Base-by-base conservation (phyloP, 257 asterid genomes). In the Paraleonurus japonicus region DNA sequence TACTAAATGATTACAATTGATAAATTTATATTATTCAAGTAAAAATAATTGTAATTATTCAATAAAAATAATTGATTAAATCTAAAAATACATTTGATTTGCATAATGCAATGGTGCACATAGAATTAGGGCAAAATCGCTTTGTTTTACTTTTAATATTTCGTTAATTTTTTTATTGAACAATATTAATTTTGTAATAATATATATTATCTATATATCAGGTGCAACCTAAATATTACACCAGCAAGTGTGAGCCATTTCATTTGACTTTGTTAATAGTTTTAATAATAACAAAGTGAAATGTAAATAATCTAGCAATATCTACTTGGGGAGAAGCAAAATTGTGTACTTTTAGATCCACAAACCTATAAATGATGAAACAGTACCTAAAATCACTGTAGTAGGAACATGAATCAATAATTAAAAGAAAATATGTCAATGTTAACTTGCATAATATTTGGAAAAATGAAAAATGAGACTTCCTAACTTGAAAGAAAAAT, bases 281-380 rank as follows among this genome's bases (percentile, higher is more conserved):
- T 57, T 50, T 47, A 41, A 28, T 32, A 24, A 41, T 24, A 20
- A 28, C 11, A 2, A 57, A 23, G 39, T 51, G 57, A 51, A 27
- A 43, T 27, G 16, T 50, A 53, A 61, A 53, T 2, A 27, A 68
- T 78, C 62, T 19, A 37, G 27, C 65, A 62, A 64, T 63, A 69
- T 78, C 69, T 55, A 73, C 63, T 61, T 74, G 23, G 70, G 63
- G 65, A 23, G 28, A 69, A 61, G 64, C 62, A 61, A 75, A 61
- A 66, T 11, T 16, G 39, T 45, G 50, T 47, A 59, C 53, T n/a
- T 73, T 72, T 72, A 73, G 74, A 65, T 70, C 65, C 50, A 37
- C 47, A 69, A 57, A 55, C 68, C 78, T 75, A 71, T 65, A 78
- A 80, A 65, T 65, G 64, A 69, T 58, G 69, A 64, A 74, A 33